phyloP scores from a whole-genome alignment of 1,284 basidiomycete species.

The Neonothopanus nambi region DNA sequence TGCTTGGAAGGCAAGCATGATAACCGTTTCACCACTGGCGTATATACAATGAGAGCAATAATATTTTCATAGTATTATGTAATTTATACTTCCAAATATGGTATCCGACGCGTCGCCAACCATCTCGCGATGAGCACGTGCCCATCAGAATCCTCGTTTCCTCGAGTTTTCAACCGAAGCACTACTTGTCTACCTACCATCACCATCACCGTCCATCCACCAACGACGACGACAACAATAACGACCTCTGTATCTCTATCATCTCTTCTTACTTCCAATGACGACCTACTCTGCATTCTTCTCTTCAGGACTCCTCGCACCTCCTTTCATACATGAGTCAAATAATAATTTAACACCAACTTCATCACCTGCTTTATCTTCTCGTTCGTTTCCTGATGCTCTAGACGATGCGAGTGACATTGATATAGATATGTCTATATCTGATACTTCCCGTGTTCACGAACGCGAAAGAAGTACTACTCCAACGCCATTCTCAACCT shows the following conservation, averaged over 20 bases:
- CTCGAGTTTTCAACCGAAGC: too few species aligned
- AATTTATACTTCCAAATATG: too few species aligned
- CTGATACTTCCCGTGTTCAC: too few species aligned
- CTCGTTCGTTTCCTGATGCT: slow-evolving; percentile 33
- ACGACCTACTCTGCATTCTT: slow-evolving; percentile 59
- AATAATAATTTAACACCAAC: slow-evolving; percentile 22
- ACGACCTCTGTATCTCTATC: too few species aligned
- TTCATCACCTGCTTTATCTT: slow-evolving; percentile 25
- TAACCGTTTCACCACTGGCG: slow-evolving; percentile 53
- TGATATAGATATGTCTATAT: slow-evolving; percentile 27
- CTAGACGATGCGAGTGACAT: slow-evolving; percentile 36
- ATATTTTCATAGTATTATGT: too few species aligned
- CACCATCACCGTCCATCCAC: too few species aligned
- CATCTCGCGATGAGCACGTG: too few species aligned
- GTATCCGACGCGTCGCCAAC: too few species aligned
- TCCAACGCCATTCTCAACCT: slow-evolving; percentile 33
- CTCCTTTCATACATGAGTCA: slow-evolving; percentile 26
- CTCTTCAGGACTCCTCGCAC: slow-evolving; percentile 59
- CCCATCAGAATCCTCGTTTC: too few species aligned
- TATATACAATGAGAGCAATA: too few species aligned
- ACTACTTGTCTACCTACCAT: too few species aligned
- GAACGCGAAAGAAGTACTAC: slow-evolving; percentile 27
- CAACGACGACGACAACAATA: too few species aligned
- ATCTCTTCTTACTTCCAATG: slow-evolving; percentile 31
- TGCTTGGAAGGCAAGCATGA: slow-evolving; percentile 61